phyloP scores from a whole-genome alignment of 2,329 filamentous ascomycete genomes.

The Exophiala lecanii-corni region DNA sequence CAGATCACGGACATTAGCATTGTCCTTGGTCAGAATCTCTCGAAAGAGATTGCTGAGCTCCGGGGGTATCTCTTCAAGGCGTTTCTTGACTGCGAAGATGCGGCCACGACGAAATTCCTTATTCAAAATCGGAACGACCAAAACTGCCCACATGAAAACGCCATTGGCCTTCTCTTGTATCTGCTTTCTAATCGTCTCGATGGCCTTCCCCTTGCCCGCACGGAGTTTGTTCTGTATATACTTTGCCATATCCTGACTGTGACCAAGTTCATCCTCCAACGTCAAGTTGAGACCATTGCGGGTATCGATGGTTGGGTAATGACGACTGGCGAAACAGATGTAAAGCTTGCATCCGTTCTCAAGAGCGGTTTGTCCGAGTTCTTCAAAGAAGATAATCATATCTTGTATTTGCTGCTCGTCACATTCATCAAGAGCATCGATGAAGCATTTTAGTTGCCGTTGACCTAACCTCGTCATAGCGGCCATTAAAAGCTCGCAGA shows the following conservation, averaged over 20 bases:
- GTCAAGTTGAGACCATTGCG: slow-evolving; percentile 9
- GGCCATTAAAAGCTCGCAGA: slow-evolving; percentile 23
- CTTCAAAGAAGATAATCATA: slow-evolving; percentile 16
- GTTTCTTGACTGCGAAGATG: slow-evolving; percentile 29
- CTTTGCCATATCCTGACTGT: slow-evolving; percentile 24
- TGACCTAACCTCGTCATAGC: slow-evolving; percentile 19
- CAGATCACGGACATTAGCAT: slow-evolving; percentile 37
- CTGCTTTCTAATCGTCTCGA: slow-evolving; percentile 28
- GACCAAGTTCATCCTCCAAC: slow-evolving; percentile 13
- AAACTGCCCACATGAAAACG: slow-evolving; percentile 45
- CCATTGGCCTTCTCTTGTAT: slow-evolving; percentile 38
- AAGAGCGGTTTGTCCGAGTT: slow-evolving; percentile 7
- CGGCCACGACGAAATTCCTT: slow-evolving; percentile 34
- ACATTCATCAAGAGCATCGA: slow-evolving; percentile 24
- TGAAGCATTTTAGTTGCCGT: slow-evolving; percentile 21
- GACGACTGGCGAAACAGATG: slow-evolving; percentile 22
- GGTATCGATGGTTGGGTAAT: slow-evolving; percentile 19
- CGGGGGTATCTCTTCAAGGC: slow-evolving; percentile 37
- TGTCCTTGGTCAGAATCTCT: slow-evolving; percentile 48
- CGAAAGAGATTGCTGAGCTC: slow-evolving; percentile 48
- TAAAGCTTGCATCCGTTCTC: not conserved
- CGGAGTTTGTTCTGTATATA: slow-evolving; percentile 34
- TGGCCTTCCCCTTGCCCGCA: slow-evolving; percentile 22
- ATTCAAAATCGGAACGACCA: slow-evolving; percentile 45
- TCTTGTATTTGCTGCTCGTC: slow-evolving; percentile 16